phyloP scores from a whole-genome alignment of 768 basidiomycete species.

The Cystofilobasidium ferigula region DNA sequence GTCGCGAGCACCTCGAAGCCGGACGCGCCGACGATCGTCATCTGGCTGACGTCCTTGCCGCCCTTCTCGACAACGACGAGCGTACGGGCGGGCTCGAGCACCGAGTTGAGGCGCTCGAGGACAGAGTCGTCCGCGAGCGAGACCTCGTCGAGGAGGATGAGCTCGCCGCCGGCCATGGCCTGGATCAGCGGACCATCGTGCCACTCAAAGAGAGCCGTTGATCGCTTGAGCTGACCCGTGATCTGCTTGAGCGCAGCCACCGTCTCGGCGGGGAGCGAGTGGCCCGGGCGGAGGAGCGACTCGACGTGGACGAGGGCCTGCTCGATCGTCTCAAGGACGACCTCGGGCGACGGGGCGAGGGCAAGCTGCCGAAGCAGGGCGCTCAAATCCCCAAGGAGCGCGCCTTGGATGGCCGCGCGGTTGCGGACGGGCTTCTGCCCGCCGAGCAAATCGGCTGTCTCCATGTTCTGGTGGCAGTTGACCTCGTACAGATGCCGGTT shows the following conservation, averaged over 20 bases:
- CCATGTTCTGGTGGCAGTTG: slow-evolving; percentile 96
- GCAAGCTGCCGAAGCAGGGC: neutral
- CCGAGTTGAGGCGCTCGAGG: slow-evolving; percentile 89
- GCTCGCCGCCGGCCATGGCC: slow-evolving; percentile 73
- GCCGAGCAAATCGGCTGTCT: slow-evolving; percentile 92
- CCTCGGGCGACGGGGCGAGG: neutral
- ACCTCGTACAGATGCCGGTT: slow-evolving; percentile 56
- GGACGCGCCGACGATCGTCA: slow-evolving; percentile 53
- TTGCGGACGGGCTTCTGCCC: slow-evolving; percentile 45
- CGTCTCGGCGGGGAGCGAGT: slow-evolving; percentile 39
- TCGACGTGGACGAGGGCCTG: slow-evolving; percentile 14
- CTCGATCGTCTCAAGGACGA: slow-evolving; percentile 5
- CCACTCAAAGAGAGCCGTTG: slow-evolving; percentile 88
- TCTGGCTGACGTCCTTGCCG: slow-evolving; percentile 57
- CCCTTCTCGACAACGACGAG: slow-evolving; percentile 89
- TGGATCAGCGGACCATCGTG: slow-evolving; percentile 89
- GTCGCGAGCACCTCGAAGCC: slow-evolving; percentile 86
- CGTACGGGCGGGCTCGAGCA: slow-evolving; percentile 78
- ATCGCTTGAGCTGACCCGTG: slow-evolving; percentile 36
- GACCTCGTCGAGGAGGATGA: slow-evolving; percentile 90
- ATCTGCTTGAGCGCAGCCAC: slow-evolving; percentile 44
- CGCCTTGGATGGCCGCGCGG: slow-evolving; percentile 20
- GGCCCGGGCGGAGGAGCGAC: slow-evolving; percentile 14
- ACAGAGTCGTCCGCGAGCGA: slow-evolving; percentile 97
- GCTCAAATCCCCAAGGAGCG: slow-evolving; percentile 8